Evolutionary conservation across 768 basidiomycete genomes (phyloP), one percentile per base, ranked within the genome.

Genomic region (Macrolepiota dolichaula): DNA sequence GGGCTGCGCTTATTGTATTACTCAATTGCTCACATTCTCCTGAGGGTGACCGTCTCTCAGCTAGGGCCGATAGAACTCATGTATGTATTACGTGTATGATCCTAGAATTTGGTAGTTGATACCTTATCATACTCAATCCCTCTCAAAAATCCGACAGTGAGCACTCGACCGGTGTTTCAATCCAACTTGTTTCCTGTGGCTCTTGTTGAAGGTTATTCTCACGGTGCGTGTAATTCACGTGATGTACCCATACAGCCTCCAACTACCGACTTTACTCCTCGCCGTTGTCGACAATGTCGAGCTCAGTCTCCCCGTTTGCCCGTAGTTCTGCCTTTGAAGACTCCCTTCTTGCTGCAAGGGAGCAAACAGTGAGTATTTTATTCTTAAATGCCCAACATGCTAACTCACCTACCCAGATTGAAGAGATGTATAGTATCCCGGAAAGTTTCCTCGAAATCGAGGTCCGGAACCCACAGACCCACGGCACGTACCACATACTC

Each of bases 381-480:
- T 37, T 15, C 4, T 12, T 59, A 53, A 27, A 19, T 15, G 2
- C 50, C 0, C 11, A 15, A 19, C 36, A 17, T 4, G 19, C 11
- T 25, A 1, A 37, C 51, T 38, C 25, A 50, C 65, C 64, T 38
- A 67, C 68, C 62, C 74, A 94, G 89, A 91, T 97, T 68, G 96
- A 98, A 76, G 96, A 98, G 77, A 96, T 97, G 94, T 99, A 98
- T 71, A 92, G 91, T 66, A 89, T 96, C 4, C 96, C 96, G 37
- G 96, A 98, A 76, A 94, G 92, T 69, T 97, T 96, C 73, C 79
- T 98, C 51, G 96, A 98, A 78, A 97, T 99, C 66, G 96, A 99
- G 73, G 94, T 98, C 6, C 81, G 92, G 67, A 97, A 96, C 72
- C 96, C 96, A 6, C 94, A 96, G 75, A 99, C 96, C 0, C 96